Percentiles rank a stretch among this genome's conserved stretches.
phyloP scores from a whole-genome alignment of 306 rosid species.

The Biancaea sappan region DNA sequence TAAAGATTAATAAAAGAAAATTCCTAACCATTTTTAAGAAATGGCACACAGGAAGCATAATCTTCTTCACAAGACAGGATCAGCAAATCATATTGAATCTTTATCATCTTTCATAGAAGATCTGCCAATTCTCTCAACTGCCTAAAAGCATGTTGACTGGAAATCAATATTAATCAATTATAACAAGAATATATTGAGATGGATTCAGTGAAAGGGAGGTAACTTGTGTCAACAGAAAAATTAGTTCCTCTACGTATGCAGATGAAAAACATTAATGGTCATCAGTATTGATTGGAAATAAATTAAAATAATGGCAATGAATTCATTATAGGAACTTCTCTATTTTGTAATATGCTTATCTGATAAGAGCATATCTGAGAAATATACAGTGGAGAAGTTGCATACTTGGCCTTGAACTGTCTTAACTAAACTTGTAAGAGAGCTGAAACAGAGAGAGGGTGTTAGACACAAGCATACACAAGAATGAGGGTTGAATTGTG shows the following conservation, averaged over 20 bases:
- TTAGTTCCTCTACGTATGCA: slow-evolving; percentile 19
- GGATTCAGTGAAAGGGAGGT: slow-evolving; percentile 23
- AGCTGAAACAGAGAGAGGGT: too few relatives aligned
- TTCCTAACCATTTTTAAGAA: slow-evolving; percentile 79
- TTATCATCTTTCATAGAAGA: slow-evolving; percentile 55
- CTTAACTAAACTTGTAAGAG: slow-evolving; percentile 64
- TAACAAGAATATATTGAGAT: slow-evolving; percentile 27
- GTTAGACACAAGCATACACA: too few relatives aligned
- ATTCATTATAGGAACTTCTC: neutral
- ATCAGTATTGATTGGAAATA: slow-evolving; percentile 1
- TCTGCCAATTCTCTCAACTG: slow-evolving; percentile 69
- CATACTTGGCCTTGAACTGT: slow-evolving; percentile 84
- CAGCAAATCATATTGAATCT: slow-evolving; percentile 69
- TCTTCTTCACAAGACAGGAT: slow-evolving; percentile 93
- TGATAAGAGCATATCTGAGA: slow-evolving; percentile 13
- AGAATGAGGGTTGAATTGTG: too few relatives aligned
- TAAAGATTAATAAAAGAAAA: slow-evolving; percentile 17
- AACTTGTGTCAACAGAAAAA: slow-evolving; percentile 17
- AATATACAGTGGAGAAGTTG: slow-evolving; percentile 23
- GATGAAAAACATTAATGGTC: neutral
- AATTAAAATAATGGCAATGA: slow-evolving; percentile 14
- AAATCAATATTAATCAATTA: slow-evolving; percentile 7
- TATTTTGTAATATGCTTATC: slow-evolving; percentile 13
- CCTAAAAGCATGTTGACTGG: slow-evolving; percentile 46
- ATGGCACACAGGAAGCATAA: slow-evolving; percentile 67